A percentile compares a stretch with the other conserved stretches of the same genome.
Evolutionary conservation across 805 yeast species (phyloP).

Genomic region (Henningerozyma blattae): DNA sequence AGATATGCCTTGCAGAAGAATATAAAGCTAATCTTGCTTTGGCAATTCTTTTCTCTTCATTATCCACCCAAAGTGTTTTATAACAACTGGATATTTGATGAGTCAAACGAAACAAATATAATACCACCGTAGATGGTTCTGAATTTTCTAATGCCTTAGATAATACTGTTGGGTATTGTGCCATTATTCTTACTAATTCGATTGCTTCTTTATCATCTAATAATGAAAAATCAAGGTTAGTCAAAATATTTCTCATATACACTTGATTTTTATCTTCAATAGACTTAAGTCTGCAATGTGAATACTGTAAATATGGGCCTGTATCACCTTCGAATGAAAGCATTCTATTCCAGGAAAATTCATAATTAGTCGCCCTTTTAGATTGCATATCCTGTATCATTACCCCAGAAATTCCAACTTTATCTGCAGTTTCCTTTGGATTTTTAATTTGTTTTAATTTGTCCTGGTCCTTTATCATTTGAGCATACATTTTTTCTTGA

Average conservation of each 20-base stretch:
- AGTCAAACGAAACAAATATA: constrained; percentile 83
- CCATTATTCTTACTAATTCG: constrained; percentile 59
- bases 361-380: constrained; percentile 89
- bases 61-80: constrained; percentile 91
- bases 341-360: constrained; percentile 97
- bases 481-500: constrained; percentile 75
- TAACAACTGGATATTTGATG: constrained; percentile 97
- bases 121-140: constrained; percentile 90
- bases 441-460: constrained; percentile 88
- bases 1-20: constrained; percentile 76
- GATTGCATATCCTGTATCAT: constrained; percentile 99
- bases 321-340: constrained; percentile 97
- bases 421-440: constrained; percentile 90
- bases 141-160: constrained; percentile 70
- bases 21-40: constrained; percentile 85
- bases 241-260: constrained; percentile 62
- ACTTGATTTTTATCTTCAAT: constrained; percentile 40
- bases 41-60: constrained; percentile 79
- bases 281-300: constrained; percentile 91
- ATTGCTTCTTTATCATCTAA: constrained; percentile 61
- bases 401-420: constrained; percentile 91
- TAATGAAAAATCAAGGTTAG: constrained; percentile 42
- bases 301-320: constrained; percentile 96
- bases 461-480: constrained; percentile 74
- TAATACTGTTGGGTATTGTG: constrained; percentile 84